phyloP scores from a whole-genome alignment of 2,329 filamentous ascomycete genomes.

The Trichothecium roseum region DNA sequence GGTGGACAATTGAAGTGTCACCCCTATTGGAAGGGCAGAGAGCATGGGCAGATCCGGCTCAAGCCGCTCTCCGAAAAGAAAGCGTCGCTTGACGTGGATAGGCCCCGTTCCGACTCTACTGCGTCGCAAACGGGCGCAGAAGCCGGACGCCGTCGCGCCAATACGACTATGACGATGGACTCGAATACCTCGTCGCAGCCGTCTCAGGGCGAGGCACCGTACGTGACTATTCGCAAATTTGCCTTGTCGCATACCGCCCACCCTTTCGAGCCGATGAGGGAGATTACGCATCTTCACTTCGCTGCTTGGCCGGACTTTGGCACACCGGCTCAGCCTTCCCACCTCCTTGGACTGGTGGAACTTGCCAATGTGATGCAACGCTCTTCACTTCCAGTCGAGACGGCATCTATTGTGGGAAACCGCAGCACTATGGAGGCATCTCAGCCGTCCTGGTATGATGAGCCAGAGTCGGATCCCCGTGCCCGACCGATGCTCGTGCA shows the following conservation, averaged over 20 bases:
- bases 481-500: constrained; percentile 77
- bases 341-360: constrained; percentile 83
- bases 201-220: constrained; percentile 48
- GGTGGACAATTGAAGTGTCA: constrained; percentile 92
- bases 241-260: constrained; percentile 65
- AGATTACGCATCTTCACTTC: constrained; percentile 92
- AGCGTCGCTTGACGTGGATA: constrained; percentile 63
- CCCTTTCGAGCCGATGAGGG: constrained; percentile 77
- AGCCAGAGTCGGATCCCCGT: constrained; percentile 43
- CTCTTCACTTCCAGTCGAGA: constrained; percentile 38
- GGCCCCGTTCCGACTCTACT: constrained; percentile 31
- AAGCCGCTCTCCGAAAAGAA: constrained; percentile 73
- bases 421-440: constrained; percentile 17
- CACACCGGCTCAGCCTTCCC: constrained; percentile 76
- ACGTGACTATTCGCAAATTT: constrained; percentile 79
- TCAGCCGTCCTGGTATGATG: constrained; percentile 39
- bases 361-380: constrained; percentile 68
- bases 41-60: constrained; percentile 69
- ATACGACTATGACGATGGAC: constrained; percentile 38
- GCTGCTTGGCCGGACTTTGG: constrained; percentile 97
- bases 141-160: constrained; percentile 38
- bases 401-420: constrained; percentile 21
- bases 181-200: constrained; percentile 17
- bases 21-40: constrained; percentile 75
- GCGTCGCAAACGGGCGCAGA: constrained; percentile 20